These are phyloP conservation scores for Aquilaria agallochum DNA, from an alignment of 441 rosid species.

Conservation along the genomic window DNA sequence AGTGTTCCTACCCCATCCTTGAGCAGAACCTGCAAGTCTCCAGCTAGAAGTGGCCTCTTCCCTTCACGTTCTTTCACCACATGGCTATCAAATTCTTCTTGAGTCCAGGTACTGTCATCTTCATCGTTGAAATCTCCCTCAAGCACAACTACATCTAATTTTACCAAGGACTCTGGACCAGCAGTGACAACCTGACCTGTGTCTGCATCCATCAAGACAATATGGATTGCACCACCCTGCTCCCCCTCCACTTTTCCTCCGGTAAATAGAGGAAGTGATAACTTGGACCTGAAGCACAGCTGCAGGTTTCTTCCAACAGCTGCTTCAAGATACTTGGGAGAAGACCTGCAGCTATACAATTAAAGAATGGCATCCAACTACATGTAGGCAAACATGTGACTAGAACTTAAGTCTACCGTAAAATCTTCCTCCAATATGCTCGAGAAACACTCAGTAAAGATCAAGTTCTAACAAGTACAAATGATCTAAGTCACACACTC, in stretches of 20 bases:
- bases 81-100: conserved; percentile 92
- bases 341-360: conserved; percentile 36
- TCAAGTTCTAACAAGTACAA: no score
- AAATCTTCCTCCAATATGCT: no score
- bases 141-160: conserved; percentile 85
- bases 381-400: no score
- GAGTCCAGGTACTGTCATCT: conserved; percentile 92
- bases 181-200: conserved; percentile 62
- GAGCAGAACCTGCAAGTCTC: conserved; percentile 82
- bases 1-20: conserved; percentile 98
- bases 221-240: conserved; percentile 97
- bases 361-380: no score
- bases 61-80: conserved; percentile 96
- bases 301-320: conserved; percentile 76
- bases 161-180: conserved; percentile 81
- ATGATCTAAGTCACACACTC: no score
- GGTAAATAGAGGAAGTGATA: conserved; percentile 95
- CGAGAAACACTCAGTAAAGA: no score
- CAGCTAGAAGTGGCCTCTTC: conserved; percentile 91
- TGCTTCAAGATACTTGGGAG: conserved; percentile 91
- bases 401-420: no score
- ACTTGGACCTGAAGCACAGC: conserved; percentile 75
- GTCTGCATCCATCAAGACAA: conserved; percentile 66
- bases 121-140: conserved; percentile 96
- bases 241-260: conserved; percentile 99